These are phyloP conservation scores for Aureobasidium sp. DNA, from an alignment of 2,329 filamentous ascomycete genomes.

Conservation along the genomic window DNA sequence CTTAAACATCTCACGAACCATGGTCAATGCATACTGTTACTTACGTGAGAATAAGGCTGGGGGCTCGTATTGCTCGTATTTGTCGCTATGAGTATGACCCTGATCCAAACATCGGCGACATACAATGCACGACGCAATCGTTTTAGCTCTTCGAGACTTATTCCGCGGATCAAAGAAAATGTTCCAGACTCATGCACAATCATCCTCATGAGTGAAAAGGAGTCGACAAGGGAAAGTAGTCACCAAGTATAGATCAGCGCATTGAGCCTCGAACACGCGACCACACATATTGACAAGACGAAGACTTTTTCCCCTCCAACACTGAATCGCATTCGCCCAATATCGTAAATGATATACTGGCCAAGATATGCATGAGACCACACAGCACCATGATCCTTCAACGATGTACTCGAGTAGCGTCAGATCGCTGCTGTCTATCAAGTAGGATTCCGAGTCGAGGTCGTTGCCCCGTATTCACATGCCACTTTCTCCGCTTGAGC, in stretches of 20 bases:
- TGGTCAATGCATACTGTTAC: neutral
- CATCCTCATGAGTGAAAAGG: too few species aligned
- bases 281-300: neutral
- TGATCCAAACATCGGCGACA: neutral
- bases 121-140: neutral
- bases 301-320: neutral
- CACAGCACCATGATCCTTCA: neutral
- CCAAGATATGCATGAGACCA: neutral
- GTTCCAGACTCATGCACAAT: neutral
- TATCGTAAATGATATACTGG: neutral
- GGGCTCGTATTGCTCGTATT: neutral
- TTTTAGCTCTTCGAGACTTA: neutral
- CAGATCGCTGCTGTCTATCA: neutral
- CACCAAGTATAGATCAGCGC: neutral
- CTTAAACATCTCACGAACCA: neutral
- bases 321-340: neutral
- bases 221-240: neutral
- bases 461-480: neutral
- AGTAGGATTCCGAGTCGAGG: neutral
- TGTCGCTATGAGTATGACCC: neutral
- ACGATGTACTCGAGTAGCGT: neutral
- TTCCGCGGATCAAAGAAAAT: neutral
- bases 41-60: neutral
- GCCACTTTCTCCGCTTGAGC: neutral
- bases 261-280: neutral